phyloP scores from a whole-genome alignment of 345 rosid species.

The Brassica carinata region DNA sequence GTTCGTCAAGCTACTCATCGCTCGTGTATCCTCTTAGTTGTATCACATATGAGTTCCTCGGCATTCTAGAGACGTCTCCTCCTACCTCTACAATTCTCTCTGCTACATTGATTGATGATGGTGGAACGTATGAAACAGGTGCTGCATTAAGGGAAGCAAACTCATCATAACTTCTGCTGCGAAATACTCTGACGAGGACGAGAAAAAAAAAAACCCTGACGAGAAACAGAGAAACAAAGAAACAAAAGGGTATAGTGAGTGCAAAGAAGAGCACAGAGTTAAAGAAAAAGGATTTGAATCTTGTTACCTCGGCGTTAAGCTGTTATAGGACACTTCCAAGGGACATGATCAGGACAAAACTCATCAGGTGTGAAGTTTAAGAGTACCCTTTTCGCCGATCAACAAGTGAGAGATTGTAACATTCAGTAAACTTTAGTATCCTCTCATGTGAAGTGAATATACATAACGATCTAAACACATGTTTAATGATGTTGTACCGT shows the following conservation, averaged over 20 bases:
- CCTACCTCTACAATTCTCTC: constrained; percentile 70
- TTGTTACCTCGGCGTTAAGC: constrained; percentile 53
- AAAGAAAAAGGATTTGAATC: background rate
- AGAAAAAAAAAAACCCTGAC: no score
- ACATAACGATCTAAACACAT: background rate
- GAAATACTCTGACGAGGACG: constrained; percentile 41
- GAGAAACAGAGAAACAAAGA: no score
- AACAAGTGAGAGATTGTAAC: constrained; percentile 39
- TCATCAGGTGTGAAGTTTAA: constrained; percentile 97
- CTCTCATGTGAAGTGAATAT: background rate
- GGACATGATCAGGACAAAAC: constrained; percentile 88
- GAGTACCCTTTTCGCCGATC: constrained; percentile 84
- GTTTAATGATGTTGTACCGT: constrained; percentile 52
- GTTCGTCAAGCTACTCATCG: constrained; percentile 82
- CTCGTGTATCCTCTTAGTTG: constrained; percentile 91
- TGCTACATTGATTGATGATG: constrained; percentile 54
- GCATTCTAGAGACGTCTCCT: constrained; percentile 22
- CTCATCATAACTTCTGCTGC: constrained; percentile 56
- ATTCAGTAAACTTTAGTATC: background rate
- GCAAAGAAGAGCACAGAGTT: background rate
- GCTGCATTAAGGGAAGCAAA: constrained; percentile 78
- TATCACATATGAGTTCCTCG: constrained; percentile 55
- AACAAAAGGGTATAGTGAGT: background rate
- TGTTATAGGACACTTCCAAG: constrained; percentile 82
- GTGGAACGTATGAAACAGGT: constrained; percentile 55